Evolutionary conservation across 306 rosid genomes (phyloP).

Genomic region (Phaseolus lunatus): DNA sequence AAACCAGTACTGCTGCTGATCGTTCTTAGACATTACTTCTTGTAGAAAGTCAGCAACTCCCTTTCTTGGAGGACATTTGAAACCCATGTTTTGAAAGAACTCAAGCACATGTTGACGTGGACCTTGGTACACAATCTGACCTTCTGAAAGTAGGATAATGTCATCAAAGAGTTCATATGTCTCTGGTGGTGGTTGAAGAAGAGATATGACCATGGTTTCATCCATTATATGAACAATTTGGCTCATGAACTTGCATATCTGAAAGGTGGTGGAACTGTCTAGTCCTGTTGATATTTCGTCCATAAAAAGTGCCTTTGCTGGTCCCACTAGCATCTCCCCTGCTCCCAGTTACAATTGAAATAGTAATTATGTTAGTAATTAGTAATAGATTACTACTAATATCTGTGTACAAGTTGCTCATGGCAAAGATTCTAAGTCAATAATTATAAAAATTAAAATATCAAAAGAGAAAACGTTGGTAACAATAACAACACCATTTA

Average conservation of each 20-base stretch:
- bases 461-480: not conserved
- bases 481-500: not conserved
- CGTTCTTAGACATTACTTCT: constrained; percentile 80
- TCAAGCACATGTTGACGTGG: constrained; percentile 61
- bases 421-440: not conserved
- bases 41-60: constrained; percentile 83
- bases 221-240: constrained; percentile 83
- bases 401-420: not conserved
- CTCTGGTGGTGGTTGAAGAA: constrained; percentile 62
- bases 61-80: constrained; percentile 77
- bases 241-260: constrained; percentile 72
- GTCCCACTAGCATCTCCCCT: constrained; percentile 91
- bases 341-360: constrained; percentile 12
- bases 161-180: constrained; percentile 62
- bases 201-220: constrained; percentile 70
- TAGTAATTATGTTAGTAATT: too few relatives aligned
- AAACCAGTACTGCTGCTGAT: constrained; percentile 79
- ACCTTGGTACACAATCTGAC: constrained; percentile 76
- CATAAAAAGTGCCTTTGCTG: constrained; percentile 76
- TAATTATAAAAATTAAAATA: not conserved
- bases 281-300: constrained; percentile 89
- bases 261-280: constrained; percentile 87
- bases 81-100: constrained; percentile 60
- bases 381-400: too few relatives aligned
- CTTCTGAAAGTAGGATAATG: constrained; percentile 67